Conservation (phyloP, 2,329 filamentous ascomycete genomes). For the Penicillium sumatraense region DNA sequence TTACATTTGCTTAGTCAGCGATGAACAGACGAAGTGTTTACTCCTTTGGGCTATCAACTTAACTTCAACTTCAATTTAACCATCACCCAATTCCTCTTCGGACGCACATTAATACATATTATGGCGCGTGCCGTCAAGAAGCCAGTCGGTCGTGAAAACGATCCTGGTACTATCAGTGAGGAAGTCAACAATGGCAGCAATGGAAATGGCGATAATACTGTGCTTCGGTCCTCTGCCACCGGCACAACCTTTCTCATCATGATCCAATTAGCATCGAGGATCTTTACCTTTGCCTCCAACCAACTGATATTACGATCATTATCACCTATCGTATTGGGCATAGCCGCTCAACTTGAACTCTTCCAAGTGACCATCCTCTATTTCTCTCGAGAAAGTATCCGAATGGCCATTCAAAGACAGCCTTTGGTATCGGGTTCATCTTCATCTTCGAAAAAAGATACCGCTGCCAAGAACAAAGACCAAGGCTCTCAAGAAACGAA, state of each 20-base stretch:
- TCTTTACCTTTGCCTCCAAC: slow-evolving; percentile 88
- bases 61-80: not conserved
- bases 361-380: slow-evolving; percentile 93
- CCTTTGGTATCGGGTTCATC: slow-evolving; percentile 37
- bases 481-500: slow-evolving; percentile 14
- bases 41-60: no score
- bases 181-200: not conserved
- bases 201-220: slow-evolving; percentile 16
- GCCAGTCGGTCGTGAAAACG: slow-evolving; percentile 1
- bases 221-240: slow-evolving; percentile 54
- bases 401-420: slow-evolving; percentile 88
- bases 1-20: no score
- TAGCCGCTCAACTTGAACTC: slow-evolving; percentile 88
- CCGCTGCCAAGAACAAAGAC: slow-evolving; percentile 9
- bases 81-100: not conserved
- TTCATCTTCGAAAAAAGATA: slow-evolving; percentile 9
- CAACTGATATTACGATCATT: slow-evolving; percentile 87
- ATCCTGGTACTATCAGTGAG: slow-evolving; percentile 10
- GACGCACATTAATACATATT: not conserved
- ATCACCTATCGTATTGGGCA: slow-evolving; percentile 80
- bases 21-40: no score
- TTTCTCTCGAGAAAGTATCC: slow-evolving; percentile 87
- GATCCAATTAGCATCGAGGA: slow-evolving; percentile 84
- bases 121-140: slow-evolving; percentile 25
- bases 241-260: slow-evolving; percentile 85